These are phyloP conservation scores for Gardenia jasminoides DNA, from an alignment of 257 asterid genomes.

Conservation along the genomic window DNA sequence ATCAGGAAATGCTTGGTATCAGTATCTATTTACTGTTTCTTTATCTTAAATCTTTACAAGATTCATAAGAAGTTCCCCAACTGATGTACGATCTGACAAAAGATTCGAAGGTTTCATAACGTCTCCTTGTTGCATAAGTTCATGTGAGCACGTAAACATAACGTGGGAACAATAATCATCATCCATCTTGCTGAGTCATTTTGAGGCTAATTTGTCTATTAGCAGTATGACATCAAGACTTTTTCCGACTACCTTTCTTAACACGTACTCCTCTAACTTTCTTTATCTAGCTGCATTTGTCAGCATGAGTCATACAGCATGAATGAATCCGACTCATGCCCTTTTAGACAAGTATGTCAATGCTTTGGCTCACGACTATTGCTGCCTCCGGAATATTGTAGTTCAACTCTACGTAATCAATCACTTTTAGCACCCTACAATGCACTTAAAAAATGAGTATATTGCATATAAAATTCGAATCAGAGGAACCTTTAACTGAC, in stretches of 20 bases:
- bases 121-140: not conserved
- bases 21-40: too few relatives aligned
- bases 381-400: not conserved
- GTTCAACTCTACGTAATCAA: not conserved
- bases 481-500: not conserved
- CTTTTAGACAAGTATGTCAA: not conserved
- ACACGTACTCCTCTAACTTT: not conserved
- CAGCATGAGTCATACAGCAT: conserved; percentile 20
- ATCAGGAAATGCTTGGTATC: too few relatives aligned
- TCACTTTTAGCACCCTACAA: not conserved
- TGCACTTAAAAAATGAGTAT: not conserved
- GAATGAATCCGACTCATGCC: not conserved
- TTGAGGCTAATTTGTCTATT: not conserved
- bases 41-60: not conserved
- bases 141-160: not conserved
- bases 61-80: not conserved
- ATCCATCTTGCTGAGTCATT: not conserved
- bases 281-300: not conserved
- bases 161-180: not conserved
- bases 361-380: not conserved
- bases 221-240: not conserved
- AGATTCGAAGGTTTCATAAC: not conserved
- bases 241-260: not conserved
- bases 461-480: not conserved
- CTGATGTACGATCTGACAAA: not conserved